Percentiles rank a stretch among this genome's conserved stretches.
Evolutionary conservation across 257 asterid species (phyloP).

Genomic region (Solanum ossicruentum): DNA sequence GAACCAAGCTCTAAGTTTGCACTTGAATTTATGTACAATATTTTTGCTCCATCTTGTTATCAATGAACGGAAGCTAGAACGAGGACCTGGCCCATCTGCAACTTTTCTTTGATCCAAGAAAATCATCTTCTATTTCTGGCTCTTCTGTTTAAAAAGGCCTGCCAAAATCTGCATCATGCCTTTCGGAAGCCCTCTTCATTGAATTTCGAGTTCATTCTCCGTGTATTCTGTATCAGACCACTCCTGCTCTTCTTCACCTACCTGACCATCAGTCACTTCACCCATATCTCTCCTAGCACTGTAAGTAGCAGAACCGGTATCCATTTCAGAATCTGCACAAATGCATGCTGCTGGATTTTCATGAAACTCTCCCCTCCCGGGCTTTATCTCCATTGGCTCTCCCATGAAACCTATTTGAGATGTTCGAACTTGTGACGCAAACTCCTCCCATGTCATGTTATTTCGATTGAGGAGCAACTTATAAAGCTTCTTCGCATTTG

Average conservation of each 20-base stretch:
- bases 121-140: slow-evolving; percentile 16
- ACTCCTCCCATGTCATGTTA: slow-evolving; percentile 56
- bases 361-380: slow-evolving; percentile 55
- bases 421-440: slow-evolving; percentile 31
- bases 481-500: slow-evolving; percentile 48
- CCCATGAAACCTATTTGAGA: slow-evolving; percentile 70
- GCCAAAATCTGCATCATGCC: slow-evolving; percentile 8
- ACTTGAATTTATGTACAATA: neutral
- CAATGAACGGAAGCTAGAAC: neutral
- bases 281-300: neutral
- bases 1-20: neutral
- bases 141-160: neutral
- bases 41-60: neutral
- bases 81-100: neutral
- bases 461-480: slow-evolving; percentile 23
- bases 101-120: slow-evolving; percentile 12
- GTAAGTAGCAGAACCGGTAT: neutral
- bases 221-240: slow-evolving; percentile 30
- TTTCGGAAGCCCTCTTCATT: neutral
- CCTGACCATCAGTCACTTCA: slow-evolving; percentile 23
- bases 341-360: slow-evolving; percentile 65
- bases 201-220: slow-evolving; percentile 12
- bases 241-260: slow-evolving; percentile 34
- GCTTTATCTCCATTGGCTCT: slow-evolving; percentile 46
- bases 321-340: slow-evolving; percentile 22